Conservation (phyloP, 306 rosid species). For the Ziziphus jujuba region DNA sequence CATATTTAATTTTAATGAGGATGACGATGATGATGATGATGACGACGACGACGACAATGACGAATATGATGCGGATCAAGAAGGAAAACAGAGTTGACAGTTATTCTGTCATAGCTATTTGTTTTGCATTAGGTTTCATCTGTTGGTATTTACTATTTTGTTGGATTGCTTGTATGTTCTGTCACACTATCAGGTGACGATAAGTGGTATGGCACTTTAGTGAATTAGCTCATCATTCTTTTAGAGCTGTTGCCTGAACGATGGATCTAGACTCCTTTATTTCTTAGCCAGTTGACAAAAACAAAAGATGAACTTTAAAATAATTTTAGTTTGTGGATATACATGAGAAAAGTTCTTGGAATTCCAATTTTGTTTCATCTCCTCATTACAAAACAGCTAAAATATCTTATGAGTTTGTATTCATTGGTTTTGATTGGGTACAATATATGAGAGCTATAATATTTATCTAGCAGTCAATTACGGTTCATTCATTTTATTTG, state of each 20-base stretch:
- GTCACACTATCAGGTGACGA: not conserved
- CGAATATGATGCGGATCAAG: constrained; percentile 30
- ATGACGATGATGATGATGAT: constrained; percentile 26
- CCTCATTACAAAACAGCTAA: not conserved
- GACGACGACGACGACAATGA: too few relatives aligned
- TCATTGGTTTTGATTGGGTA: too few relatives aligned
- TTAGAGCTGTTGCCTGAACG: not conserved
- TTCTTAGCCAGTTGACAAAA: not conserved
- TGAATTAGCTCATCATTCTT: constrained; percentile 1
- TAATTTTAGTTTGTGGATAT: not conserved
- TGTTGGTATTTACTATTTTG: constrained; percentile 2
- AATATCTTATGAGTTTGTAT: not conserved
- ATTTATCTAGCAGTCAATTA: too few relatives aligned
- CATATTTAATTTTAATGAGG: constrained; percentile 7
- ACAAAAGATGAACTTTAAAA: not conserved
- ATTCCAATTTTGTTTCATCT: not conserved
- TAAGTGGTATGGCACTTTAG: not conserved
- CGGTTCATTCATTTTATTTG: too few relatives aligned
- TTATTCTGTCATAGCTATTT: not conserved
- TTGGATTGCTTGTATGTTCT: constrained; percentile 8
- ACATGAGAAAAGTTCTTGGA: not conserved
- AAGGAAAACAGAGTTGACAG: constrained; percentile 12
- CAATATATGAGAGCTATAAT: too few relatives aligned
- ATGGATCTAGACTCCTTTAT: not conserved
- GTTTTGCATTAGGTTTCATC: too few relatives aligned